Base-by-base conservation (phyloP, 2,329 filamentous ascomycete genomes). In the Fusarium sp. region DNA sequence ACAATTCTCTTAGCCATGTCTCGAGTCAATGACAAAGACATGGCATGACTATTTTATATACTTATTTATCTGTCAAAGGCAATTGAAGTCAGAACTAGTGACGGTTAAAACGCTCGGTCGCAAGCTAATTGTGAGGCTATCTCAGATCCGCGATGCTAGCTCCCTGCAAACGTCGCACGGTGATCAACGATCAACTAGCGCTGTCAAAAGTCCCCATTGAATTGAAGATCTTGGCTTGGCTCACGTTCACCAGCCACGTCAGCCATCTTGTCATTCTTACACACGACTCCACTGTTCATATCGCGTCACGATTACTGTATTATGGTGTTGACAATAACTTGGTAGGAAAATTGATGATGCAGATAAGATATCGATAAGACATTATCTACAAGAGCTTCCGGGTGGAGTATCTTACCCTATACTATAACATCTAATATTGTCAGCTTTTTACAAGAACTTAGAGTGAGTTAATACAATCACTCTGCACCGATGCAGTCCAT, bases 31-130 rank as follows among this genome's bases (percentile, higher is more conserved):
- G 25, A 27, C 25, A 11, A 24, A 25, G 45, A 51, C 61, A 65
- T 51, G 34, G 60, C 46, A 40, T 30, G n/a, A 32, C 59, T 64
- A 64, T 64, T 64, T 64, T 48, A 57, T 64, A 64, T 65, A 59
- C 45, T 65, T 55, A 46, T 64, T 61, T 55, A 14, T 34, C 29
- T 22, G 7, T 61, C 8, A 29, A 25, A 14, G 16, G 14, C 22
- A 51, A 9, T 14, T n/a, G 18, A 27, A 24, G 22, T 25, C 48
- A 51, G 5, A 51, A 40, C 51, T 65, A 65, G 40, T 29, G 40
- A 45, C 40, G 18, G 60, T 65, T 65, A 37, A 20, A 59, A 32
- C 45, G 52, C 45, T 42, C 53, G 24, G 44, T 34, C 61, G 45
- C 22, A 34, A 20, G 41, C 52, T 65, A 65, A 61, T 29, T 27